Evolutionary conservation across 495 filamentous ascomycete genomes (phyloP).

Genomic region (Penicillium cinerascens): DNA sequence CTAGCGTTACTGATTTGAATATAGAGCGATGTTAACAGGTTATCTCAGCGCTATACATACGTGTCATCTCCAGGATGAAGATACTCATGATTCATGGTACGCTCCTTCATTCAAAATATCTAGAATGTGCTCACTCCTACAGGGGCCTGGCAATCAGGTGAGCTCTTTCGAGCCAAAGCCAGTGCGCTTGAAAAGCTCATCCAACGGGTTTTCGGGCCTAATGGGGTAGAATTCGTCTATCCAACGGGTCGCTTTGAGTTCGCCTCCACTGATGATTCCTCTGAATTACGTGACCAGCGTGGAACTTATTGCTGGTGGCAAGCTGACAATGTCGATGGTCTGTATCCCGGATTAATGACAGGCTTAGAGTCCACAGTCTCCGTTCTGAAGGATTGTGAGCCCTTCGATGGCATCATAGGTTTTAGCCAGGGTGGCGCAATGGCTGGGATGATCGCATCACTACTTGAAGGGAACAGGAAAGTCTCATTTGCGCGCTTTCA

Average conservation of each 20-base stretch:
- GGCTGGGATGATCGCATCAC: conserved; percentile 4
- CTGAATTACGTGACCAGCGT: conserved; percentile 4
- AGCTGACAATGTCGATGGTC: conserved; percentile 1
- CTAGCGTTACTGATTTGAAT: too few relatives aligned
- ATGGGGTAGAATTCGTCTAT: background rate
- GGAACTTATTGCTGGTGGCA: conserved; percentile 7
- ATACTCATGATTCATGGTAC: conserved; percentile 10
- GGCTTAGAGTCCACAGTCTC: background rate
- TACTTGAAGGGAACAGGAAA: conserved; percentile 1
- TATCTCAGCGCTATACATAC: too few relatives aligned
- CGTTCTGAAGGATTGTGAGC: conserved; percentile 20
- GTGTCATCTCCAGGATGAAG: too few relatives aligned
- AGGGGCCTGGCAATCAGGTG: conserved; percentile 12
- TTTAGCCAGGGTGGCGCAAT: conserved; percentile 27
- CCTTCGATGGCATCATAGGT: conserved; percentile 37
- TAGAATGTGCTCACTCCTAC: background rate
- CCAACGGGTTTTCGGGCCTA: background rate
- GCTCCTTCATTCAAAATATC: background rate
- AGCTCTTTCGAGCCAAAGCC: conserved; percentile 10
- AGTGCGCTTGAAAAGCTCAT: conserved; percentile 6
- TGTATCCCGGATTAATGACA: background rate
- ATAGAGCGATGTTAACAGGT: too few relatives aligned
- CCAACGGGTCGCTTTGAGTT: conserved; percentile 6
- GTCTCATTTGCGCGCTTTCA: background rate
- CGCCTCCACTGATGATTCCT: background rate